These are phyloP conservation scores for Phialocephala sp. DNA, from an alignment of 2,329 filamentous ascomycete genomes.

Conservation along the genomic window DNA sequence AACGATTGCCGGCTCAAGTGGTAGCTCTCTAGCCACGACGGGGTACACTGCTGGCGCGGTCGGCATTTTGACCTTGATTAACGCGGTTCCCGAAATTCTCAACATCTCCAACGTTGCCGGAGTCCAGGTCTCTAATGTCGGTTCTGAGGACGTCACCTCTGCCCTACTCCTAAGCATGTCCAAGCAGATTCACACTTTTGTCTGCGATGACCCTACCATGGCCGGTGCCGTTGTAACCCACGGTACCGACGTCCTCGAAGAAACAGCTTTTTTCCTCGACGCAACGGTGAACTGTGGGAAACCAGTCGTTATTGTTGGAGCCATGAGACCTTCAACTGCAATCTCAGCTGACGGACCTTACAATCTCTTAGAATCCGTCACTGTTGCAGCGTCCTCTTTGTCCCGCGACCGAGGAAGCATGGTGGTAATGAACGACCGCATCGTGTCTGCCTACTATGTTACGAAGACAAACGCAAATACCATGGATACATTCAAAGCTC, in stretches of 20 bases:
- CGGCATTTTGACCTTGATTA: conserved; percentile 50
- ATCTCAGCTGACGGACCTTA: conserved; percentile 67
- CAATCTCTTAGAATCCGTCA: conserved; percentile 66
- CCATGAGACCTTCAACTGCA: conserved; percentile 68
- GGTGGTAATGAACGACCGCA: conserved; percentile 67
- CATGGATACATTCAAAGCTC: conserved; percentile 65
- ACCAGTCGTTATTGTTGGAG: conserved; percentile 64
- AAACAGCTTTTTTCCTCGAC: conserved; percentile 68
- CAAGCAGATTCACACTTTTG: conserved; percentile 53
- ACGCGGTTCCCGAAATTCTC: conserved; percentile 59
- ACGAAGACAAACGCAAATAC: conserved; percentile 68
- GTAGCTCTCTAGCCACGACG: conserved; percentile 56
- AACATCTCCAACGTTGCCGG: conserved; percentile 60
- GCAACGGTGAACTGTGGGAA: conserved; percentile 61
- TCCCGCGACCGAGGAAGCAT: conserved; percentile 60
- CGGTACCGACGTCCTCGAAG: conserved; percentile 69
- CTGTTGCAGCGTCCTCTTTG: conserved; percentile 54
- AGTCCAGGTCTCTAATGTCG: conserved; percentile 57
- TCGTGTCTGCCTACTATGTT: conserved; percentile 53
- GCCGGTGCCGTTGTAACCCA: conserved; percentile 64
- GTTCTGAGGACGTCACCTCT: conserved; percentile 54
- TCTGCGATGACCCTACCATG: conserved; percentile 42
- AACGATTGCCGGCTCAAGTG: conserved; percentile 61
- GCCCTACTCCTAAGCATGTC: conserved; percentile 55
- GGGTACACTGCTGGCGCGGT: conserved; percentile 55